These are phyloP conservation scores for Nitzschia sp. DNA, from an alignment of 108 stramenopile genomes.

Conservation along the genomic window DNA sequence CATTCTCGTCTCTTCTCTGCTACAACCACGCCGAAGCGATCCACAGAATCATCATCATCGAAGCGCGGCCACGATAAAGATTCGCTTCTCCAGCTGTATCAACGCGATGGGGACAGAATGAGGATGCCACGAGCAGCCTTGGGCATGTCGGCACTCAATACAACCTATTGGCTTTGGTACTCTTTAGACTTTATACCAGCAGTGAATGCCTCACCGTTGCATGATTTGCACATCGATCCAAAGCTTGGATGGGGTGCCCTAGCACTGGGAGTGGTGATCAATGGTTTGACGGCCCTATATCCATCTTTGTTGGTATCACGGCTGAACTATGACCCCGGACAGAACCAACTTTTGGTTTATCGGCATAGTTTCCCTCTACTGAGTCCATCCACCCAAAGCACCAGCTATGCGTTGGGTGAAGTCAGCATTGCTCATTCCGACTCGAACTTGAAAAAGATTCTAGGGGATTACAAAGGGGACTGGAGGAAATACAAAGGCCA, in stretches of 20 bases:
- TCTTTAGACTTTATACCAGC: constrained; percentile 32
- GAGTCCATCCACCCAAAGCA: not conserved
- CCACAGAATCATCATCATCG: not conserved
- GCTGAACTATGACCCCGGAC: not conserved
- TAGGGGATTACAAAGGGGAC: constrained; percentile 16
- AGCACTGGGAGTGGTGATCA: constrained; percentile 20
- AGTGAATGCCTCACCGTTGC: constrained; percentile 24
- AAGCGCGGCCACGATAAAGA: no score
- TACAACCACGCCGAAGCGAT: no score
- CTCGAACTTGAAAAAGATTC: constrained; percentile 17
- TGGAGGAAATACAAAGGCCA: constrained; percentile 17
- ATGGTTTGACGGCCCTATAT: constrained; percentile 15
- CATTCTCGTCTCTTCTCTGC: no score
- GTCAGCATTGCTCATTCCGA: constrained; percentile 13
- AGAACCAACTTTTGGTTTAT: constrained; percentile 13
- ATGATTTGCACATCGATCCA: constrained; percentile 28
- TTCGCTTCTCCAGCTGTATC: constrained; percentile 40
- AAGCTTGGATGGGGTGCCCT: constrained; percentile 12
- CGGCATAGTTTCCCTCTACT: constrained; percentile 25
- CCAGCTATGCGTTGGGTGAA: constrained; percentile 17
- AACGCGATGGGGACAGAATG: constrained; percentile 39
- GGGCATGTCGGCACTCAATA: constrained; percentile 26
- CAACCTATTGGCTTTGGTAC: constrained; percentile 41
- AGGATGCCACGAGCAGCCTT: constrained; percentile 23
- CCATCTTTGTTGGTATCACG: constrained; percentile 22